Base-by-base conservation (phyloP, 2,329 filamentous ascomycete genomes). In the Acarospora socialis region DNA sequence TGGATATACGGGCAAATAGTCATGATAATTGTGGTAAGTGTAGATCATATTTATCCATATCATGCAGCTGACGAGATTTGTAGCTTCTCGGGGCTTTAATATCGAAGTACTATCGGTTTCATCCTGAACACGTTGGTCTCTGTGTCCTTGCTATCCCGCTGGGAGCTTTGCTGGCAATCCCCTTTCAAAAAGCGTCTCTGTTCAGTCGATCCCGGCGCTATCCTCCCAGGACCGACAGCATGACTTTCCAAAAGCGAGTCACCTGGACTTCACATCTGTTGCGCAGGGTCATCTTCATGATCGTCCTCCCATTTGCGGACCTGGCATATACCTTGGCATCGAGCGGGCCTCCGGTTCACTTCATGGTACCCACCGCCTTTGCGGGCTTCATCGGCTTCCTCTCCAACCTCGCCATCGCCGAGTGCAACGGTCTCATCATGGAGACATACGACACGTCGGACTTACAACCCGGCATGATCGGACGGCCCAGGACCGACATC, bases 391-490 rank as follows among this genome's bases (percentile, higher is more conserved):
- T 83, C 9, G 78, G 77, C 0, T 81, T 81, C 44, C 57, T 83
- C 4, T 77, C 75, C 2, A 76, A 73, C 31, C 66, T 87, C 7
- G 79, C 77, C 1, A 73, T 82, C 27, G 70, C 79, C 2, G 80
- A 86, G 53, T 83, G 79, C 52, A 71, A 77, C 41, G 77, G 79
- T 1, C 57, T 86, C 19, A 68, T 84, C 48, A 84, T 86, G 79
- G 79, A 84, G 48, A 76, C 74, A 0, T 86, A 77, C 50, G 81
- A 86, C 49, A 80, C 74, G n/a, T 81, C 76, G 23, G 81, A 86
- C 50, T 61, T 86, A 3, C 77, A 80, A 43, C 73, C 77, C 2
- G 75, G 77, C 7, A 76, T 78, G 61, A 78, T 67, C 5, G 68
- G 69, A 18, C 61, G 62, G 10, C 62, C 62, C n/a, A 47, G 62